These are phyloP conservation scores for Combretum micranthum DNA, from an alignment of 345 rosid genomes.

Conservation along the genomic window DNA sequence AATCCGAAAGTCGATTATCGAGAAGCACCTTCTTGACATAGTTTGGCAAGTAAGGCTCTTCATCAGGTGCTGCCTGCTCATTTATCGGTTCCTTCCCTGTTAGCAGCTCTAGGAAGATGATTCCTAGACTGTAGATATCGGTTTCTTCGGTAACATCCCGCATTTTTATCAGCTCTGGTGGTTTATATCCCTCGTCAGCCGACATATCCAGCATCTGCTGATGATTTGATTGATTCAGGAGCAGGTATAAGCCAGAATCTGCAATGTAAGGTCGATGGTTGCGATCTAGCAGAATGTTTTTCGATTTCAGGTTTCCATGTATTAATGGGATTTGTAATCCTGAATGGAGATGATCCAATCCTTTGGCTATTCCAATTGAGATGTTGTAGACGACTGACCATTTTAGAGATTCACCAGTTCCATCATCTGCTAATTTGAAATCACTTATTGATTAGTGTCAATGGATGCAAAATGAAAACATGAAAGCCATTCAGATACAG, in stretches of 20 bases:
- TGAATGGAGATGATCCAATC: slow-evolving; percentile 69
- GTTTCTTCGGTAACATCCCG: slow-evolving; percentile 58
- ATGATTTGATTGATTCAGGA: slow-evolving; percentile 52
- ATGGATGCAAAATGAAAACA: not conserved
- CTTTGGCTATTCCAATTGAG: slow-evolving; percentile 57
- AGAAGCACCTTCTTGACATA: slow-evolving; percentile 56
- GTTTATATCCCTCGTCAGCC: slow-evolving; percentile 75
- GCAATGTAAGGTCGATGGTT: slow-evolving; percentile 48
- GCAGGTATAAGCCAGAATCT: slow-evolving; percentile 62
- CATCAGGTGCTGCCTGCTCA: slow-evolving; percentile 55
- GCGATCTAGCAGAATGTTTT: slow-evolving; percentile 58
- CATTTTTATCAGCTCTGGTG: slow-evolving; percentile 91
- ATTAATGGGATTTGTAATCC: slow-evolving; percentile 48
- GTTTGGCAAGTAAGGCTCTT: slow-evolving; percentile 59
- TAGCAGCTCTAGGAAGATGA: slow-evolving; percentile 70
- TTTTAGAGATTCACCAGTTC: slow-evolving; percentile 40
- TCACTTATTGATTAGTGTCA: slow-evolving; percentile 6
- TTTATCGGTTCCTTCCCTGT: slow-evolving; percentile 64
- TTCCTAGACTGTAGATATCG: slow-evolving; percentile 74
- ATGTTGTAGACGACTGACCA: slow-evolving; percentile 54
- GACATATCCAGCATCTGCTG: slow-evolving; percentile 81
- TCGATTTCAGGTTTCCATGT: slow-evolving; percentile 84
- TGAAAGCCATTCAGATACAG: not conserved
- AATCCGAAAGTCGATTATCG: slow-evolving; percentile 49
- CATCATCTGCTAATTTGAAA: slow-evolving; percentile 27